A percentile compares a stretch with the other conserved stretches of the same genome.
Conservation (phyloP, 306 rosid genomes). For the Acacia acuminata region DNA sequence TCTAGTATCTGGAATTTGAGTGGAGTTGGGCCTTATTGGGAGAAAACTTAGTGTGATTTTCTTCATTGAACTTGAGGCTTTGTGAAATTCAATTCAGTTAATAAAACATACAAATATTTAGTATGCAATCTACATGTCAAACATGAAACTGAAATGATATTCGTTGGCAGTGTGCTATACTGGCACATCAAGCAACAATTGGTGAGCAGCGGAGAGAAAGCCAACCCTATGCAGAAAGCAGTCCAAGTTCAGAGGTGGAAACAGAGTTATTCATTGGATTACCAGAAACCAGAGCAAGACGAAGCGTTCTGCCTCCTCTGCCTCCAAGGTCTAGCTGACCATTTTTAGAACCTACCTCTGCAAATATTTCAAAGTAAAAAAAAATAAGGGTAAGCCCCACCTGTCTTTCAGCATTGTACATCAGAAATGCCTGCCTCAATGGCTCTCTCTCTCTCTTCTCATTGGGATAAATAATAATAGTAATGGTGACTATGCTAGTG, state of each 20-base stretch:
- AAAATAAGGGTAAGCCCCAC: slow-evolving; percentile 3
- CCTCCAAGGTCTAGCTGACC: background rate
- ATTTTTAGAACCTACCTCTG: background rate
- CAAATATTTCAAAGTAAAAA: background rate
- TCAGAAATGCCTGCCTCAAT: background rate
- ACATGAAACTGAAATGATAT: background rate
- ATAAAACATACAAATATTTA: background rate
- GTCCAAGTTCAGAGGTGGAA: slow-evolving; percentile 57
- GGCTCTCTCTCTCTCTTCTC: background rate
- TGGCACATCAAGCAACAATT: slow-evolving; percentile 7
- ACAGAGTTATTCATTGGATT: slow-evolving; percentile 62
- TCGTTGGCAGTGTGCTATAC: slow-evolving; percentile 34
- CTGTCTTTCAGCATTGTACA: slow-evolving; percentile 13
- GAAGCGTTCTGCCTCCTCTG: slow-evolving; percentile 6
- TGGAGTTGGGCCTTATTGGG: background rate
- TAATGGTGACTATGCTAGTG: background rate
- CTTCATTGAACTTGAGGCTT: background rate
- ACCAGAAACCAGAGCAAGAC: slow-evolving; percentile 46
- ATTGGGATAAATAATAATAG: slow-evolving; percentile 14
- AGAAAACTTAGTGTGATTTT: background rate
- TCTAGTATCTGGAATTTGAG: background rate
- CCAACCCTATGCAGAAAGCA: slow-evolving; percentile 28
- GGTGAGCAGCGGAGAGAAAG: slow-evolving; percentile 30
- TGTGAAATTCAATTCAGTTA: background rate
- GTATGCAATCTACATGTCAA: background rate